Evolutionary conservation across 2,329 filamentous ascomycete species (phyloP).

Genomic region (Aspergillus sp.): DNA sequence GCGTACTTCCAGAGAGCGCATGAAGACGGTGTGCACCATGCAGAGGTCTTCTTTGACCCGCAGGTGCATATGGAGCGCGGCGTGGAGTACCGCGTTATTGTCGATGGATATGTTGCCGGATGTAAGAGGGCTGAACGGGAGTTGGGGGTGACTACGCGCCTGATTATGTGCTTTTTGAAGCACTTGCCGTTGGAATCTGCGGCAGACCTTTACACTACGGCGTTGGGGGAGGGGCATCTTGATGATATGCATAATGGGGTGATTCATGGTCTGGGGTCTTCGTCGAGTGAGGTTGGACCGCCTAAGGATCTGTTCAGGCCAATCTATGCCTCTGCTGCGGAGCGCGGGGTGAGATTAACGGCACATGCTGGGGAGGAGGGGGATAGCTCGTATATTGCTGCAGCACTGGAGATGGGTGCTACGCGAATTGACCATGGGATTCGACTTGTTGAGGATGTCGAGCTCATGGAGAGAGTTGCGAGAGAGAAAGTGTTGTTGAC

Average conservation of each 20-base stretch:
- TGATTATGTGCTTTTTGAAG: slow-evolving; percentile 72
- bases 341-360: slow-evolving; percentile 60
- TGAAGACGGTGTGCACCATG: slow-evolving; percentile 66
- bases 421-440: slow-evolving; percentile 75
- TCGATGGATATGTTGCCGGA: slow-evolving; percentile 63
- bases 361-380: slow-evolving; percentile 77
- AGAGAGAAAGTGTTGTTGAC: slow-evolving; percentile 62
- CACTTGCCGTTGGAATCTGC: slow-evolving; percentile 65
- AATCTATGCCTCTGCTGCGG: slow-evolving; percentile 57
- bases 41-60: slow-evolving; percentile 79
- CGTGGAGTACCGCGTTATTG: slow-evolving; percentile 62
- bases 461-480: slow-evolving; percentile 60
- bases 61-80: slow-evolving; percentile 69
- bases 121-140: slow-evolving; percentile 60
- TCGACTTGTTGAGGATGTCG: slow-evolving; percentile 60
- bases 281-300: slow-evolving; percentile 60
- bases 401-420: slow-evolving; percentile 63
- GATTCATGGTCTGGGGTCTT: slow-evolving; percentile 65
- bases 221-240: slow-evolving; percentile 27
- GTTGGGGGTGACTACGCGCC: slow-evolving; percentile 62
- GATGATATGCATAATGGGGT: slow-evolving; percentile 49
- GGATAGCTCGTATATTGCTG: slow-evolving; percentile 63
- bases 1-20: slow-evolving; percentile 68
- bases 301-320: slow-evolving; percentile 61
- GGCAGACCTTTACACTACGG: slow-evolving; percentile 39